Evolutionary conservation across 108 stramenopile species (phyloP), one percentile per base, ranked within the genome.

Genomic region (Parietichytrium sp.): DNA sequence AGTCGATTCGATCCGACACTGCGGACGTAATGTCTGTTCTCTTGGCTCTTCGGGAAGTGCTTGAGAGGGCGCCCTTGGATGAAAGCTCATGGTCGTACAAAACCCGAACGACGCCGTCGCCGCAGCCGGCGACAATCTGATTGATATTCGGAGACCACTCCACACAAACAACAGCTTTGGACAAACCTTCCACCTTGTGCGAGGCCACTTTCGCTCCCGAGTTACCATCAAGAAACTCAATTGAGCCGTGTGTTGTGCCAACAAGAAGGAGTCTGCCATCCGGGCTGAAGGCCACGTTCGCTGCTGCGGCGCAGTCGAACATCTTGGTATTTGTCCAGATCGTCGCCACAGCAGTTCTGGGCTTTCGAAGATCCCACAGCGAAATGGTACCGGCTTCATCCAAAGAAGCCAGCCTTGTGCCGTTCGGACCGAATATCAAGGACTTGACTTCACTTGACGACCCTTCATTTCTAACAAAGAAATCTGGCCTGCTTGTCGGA

Each of bases 81-180:
- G 61, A 72, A 7, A 6, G 29, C 61, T 72, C 61, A 0, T 25
- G 33, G 61, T 72, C 61, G 25, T 3, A 72, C 10, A 72, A 42
- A 33, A 72, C 61, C 7, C 23, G 20, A 25, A 42, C 45, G 6
- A 15, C 33, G 13, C 61, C 61, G 42, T 72, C 42, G 12, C 20
- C 45, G 61, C 61, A 72, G 61, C 61, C 61, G 20, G 45, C 42
- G 45, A 72, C 36, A 2, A 72, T 72, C 20, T 72, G 61, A 1
- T 72, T 72, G 38, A 72, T n/a, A n/a, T 72, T 72, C 38, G 13
- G 38, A 20, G 36, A 42, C 61, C 61, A 72, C 20, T 72, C 3
- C 61, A 72, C 61, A 38, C 38, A 31, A 10, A 72, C 61, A 18
- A 50, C 49, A 50, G 16, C 49, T n/a, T 50, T n/a, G n/a, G 16